Evolutionary conservation across 768 basidiomycete species (phyloP).

Genomic region (Psilocybe tampanensis): DNA sequence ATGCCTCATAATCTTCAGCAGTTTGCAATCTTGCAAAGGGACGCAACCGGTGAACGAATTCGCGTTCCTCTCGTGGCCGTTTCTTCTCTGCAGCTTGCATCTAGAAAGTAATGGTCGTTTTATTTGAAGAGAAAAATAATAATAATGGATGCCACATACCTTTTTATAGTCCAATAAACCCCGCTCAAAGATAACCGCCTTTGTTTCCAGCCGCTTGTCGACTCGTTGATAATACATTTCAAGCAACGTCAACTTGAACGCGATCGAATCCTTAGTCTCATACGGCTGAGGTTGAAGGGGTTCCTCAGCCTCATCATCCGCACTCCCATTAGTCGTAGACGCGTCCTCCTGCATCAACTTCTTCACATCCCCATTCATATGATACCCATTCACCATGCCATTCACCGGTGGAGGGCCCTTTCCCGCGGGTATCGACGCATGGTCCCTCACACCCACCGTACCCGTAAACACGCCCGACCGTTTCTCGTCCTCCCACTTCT

Average conservation of each 20-base stretch:
- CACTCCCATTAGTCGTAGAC: conserved; percentile 46
- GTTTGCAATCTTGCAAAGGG: conserved; percentile 92
- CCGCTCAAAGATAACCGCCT: conserved; percentile 89
- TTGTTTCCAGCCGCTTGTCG: conserved; percentile 81
- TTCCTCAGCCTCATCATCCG: conserved; percentile 69
- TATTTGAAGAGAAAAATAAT: conserved; percentile 6
- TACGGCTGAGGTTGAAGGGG: conserved; percentile 72
- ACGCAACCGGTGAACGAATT: conserved; percentile 85
- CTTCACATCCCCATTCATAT: conserved; percentile 42
- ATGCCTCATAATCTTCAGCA: conserved; percentile 86
- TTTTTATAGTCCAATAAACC: conserved; percentile 94
- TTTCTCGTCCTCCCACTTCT: conserved; percentile 53
- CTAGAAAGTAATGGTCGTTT: conserved; percentile 41
- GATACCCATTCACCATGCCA: conserved; percentile 47
- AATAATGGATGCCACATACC: conserved; percentile 44
- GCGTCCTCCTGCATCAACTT: conserved; percentile 50
- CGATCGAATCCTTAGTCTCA: conserved; percentile 82
- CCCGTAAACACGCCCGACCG: conserved; percentile 28
- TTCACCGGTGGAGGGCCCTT: conserved; percentile 43
- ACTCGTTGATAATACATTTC: conserved; percentile 92
- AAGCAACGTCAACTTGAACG: conserved; percentile 85
- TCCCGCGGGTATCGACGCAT: conserved; percentile 33
- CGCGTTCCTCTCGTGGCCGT: conserved; percentile 86
- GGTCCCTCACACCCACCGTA: conserved; percentile 28
- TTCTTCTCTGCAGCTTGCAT: conserved; percentile 93